Conservation (phyloP, 441 rosid species). For the Melastoma candidum region DNA sequence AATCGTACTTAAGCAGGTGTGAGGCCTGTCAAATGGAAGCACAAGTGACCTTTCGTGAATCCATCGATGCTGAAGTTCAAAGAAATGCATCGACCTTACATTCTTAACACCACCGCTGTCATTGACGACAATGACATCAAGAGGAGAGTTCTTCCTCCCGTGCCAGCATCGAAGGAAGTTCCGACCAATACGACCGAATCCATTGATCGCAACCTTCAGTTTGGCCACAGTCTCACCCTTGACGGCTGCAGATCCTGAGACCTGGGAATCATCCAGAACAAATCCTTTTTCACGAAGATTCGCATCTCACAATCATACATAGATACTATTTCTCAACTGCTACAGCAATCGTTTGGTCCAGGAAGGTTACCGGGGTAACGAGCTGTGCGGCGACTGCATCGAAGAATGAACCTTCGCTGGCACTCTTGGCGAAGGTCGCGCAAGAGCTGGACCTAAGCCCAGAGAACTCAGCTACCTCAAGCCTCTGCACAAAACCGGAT, state of each 20-base stretch:
- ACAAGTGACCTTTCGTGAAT: background rate
- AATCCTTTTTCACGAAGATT: no score
- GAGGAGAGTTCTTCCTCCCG: conserved; percentile 85
- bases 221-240: conserved; percentile 73
- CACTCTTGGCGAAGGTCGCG: conserved; percentile 27
- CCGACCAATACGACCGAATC: conserved; percentile 94
- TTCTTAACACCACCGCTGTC: conserved; percentile 99
- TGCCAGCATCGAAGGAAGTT: conserved; percentile 99
- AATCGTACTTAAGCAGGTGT: conserved; percentile 92
- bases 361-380: conserved; percentile 42
- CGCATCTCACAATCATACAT: no score
- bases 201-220: conserved; percentile 92
- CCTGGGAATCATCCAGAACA: conserved; percentile 19
- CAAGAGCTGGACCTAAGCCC: conserved; percentile 54
- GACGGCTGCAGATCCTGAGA: conserved; percentile 33
- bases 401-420: conserved; percentile 51
- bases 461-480: conserved; percentile 66
- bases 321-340: no score
- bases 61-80: background rate
- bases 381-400: conserved; percentile 67
- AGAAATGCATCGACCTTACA: conserved; percentile 26
- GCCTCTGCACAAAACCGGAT: conserved; percentile 31
- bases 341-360: no score
- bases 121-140: conserved; percentile 79
- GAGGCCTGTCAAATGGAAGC: conserved; percentile 46